Evolutionary conservation across 441 rosid genomes (phyloP).

Genomic region (Corymbia calophylla): DNA sequence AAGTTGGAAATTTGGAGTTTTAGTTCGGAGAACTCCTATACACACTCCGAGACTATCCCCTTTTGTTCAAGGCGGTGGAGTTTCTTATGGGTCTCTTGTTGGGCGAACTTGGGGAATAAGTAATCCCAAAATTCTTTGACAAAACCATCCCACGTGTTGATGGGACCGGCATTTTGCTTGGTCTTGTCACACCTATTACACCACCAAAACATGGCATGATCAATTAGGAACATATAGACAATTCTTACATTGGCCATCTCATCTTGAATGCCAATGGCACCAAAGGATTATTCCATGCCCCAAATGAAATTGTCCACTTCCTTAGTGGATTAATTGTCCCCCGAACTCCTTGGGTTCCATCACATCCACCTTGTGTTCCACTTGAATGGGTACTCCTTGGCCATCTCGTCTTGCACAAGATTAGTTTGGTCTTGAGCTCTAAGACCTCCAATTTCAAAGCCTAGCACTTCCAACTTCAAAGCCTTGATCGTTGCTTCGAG

Average conservation of each 20-base stretch:
- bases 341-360: too few species aligned
- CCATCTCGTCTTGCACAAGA: neutral
- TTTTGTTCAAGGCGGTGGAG: neutral
- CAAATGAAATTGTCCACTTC: neutral
- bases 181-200: neutral
- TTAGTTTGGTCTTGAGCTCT: neutral
- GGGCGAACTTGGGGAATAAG: neutral
- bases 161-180: neutral
- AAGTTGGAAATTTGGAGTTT: too few species aligned
- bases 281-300: neutral
- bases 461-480: neutral
- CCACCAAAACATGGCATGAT: neutral
- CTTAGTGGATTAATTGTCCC: neutral
- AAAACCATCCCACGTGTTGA: neutral
- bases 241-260: neutral
- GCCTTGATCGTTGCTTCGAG: neutral
- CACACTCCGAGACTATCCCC: neutral
- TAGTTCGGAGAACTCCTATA: too few species aligned
- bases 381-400: rapidly evolving
- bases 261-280: neutral
- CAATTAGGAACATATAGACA: too few species aligned
- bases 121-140: neutral
- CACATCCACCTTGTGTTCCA: neutral
- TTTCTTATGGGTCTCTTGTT: neutral
- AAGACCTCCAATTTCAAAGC: neutral